phyloP scores from a whole-genome alignment of 2,329 filamentous ascomycete genomes.

The Akanthomyces dipterigenus region DNA sequence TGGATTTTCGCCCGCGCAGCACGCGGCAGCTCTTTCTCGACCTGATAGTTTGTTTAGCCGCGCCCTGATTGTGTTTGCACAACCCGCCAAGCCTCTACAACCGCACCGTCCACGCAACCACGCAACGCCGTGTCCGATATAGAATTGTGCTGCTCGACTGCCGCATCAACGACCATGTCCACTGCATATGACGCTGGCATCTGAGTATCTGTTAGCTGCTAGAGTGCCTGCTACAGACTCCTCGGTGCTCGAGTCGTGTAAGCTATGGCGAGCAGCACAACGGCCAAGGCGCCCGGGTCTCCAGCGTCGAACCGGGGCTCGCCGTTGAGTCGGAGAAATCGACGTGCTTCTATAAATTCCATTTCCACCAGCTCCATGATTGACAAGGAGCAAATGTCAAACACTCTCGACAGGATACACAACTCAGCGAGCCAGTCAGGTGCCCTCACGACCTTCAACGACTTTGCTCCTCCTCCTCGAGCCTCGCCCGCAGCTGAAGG shows the following conservation, averaged over 20 bases:
- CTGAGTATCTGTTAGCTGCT: not conserved
- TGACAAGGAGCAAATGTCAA: constrained; percentile 68
- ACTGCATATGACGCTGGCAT: not conserved
- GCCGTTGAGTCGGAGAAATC: constrained; percentile 25
- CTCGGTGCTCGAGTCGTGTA: not conserved
- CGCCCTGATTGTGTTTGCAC: not conserved
- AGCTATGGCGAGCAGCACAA: constrained; percentile 25
- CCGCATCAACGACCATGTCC: not conserved
- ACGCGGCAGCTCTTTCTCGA: not conserved
- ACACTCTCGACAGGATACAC: constrained; percentile 81
- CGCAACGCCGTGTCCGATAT: not conserved
- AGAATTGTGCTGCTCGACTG: not conserved
- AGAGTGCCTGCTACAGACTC: not conserved
- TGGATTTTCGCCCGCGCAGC: not conserved
- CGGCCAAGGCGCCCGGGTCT: constrained; percentile 25
- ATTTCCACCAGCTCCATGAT: constrained; percentile 32
- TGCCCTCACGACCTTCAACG: constrained; percentile 86
- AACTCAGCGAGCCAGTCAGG: constrained; percentile 79
- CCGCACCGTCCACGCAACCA: not conserved
- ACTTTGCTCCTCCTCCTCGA: constrained; percentile 68
- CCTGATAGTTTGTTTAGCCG: not conserved
- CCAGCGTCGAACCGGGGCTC: constrained; percentile 23
- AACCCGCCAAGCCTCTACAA: not conserved
- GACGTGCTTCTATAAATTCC: constrained; percentile 34
- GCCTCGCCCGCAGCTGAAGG: constrained; percentile 54